Conservation (phyloP, 1,284 basidiomycete genomes). For the Moesziomyces antarcticus region DNA sequence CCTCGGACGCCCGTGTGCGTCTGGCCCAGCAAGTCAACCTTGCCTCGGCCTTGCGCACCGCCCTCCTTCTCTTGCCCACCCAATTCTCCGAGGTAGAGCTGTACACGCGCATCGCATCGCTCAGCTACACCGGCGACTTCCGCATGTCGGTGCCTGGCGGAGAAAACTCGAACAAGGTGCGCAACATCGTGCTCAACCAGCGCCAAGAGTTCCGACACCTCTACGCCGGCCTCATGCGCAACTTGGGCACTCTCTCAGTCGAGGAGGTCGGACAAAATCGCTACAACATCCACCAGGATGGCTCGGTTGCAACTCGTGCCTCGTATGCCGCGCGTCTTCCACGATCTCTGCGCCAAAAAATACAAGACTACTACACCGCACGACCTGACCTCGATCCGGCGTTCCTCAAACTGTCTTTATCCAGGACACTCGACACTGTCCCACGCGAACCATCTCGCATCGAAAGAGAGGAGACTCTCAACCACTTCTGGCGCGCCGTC, state of each 20-base stretch:
- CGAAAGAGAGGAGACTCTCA: conserved; percentile 34
- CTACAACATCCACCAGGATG: conserved; percentile 54
- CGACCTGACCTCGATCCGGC: conserved; percentile 51
- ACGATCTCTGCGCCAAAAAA: conserved; percentile 44
- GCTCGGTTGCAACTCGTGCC: conserved; percentile 40
- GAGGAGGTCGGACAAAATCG: conserved; percentile 38
- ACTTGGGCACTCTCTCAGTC: conserved; percentile 57
- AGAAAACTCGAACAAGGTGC: conserved; percentile 93
- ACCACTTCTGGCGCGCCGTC: conserved; percentile 52
- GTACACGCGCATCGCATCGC: conserved; percentile 85
- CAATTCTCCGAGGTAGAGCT: conserved; percentile 81
- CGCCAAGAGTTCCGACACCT: conserved; percentile 84
- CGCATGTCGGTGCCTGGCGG: conserved; percentile 88
- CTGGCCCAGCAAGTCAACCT: conserved; percentile 93
- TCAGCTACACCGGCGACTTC: conserved; percentile 86
- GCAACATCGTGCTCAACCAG: conserved; percentile 78
- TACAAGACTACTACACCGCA: conserved; percentile 52
- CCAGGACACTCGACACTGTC: conserved; percentile 37
- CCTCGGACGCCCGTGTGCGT: conserved; percentile 83
- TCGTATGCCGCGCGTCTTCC: conserved; percentile 55
- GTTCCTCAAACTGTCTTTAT: conserved; percentile 57
- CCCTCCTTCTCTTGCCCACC: conserved; percentile 74
- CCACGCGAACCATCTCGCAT: conserved; percentile 23
- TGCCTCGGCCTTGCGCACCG: conserved; percentile 84
- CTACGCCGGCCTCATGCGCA: conserved; percentile 74